phyloP scores from a whole-genome alignment of 179 eudicot genomes.

The Pouteria campechiana region DNA sequence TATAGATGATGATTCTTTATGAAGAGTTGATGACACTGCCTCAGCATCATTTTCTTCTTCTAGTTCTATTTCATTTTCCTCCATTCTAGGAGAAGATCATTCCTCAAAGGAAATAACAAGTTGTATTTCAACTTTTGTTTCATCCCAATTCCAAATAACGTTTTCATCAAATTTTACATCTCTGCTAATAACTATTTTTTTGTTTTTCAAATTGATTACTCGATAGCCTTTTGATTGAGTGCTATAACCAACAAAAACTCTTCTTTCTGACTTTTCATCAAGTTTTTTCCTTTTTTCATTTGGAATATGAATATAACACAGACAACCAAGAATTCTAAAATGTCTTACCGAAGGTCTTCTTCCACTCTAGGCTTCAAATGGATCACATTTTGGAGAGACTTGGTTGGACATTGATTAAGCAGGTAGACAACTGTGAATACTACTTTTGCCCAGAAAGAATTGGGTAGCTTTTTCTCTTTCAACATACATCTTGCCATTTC shows the following conservation, averaged over 20 bases:
- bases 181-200: not conserved
- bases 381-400: no score
- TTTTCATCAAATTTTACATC: not conserved
- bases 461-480: not conserved
- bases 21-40: not conserved
- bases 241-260: not conserved
- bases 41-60: not conserved
- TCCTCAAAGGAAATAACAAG: not conserved
- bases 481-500: conserved; percentile 10
- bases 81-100: not conserved
- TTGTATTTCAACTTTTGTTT: not conserved
- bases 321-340: conserved; percentile 1
- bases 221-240: not conserved
- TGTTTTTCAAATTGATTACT: not conserved
- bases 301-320: conserved; percentile 2
- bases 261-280: not conserved
- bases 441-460: not conserved
- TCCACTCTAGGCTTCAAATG: conserved; percentile 2
- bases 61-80: not conserved
- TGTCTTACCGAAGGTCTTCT: conserved; percentile 4
- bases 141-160: not conserved
- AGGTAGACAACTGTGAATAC: not conserved
- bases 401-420: not conserved
- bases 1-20: not conserved
- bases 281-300: conserved; percentile 3